Percentiles rank a stretch among this genome's conserved stretches.
phyloP scores from a whole-genome alignment of 371 early-diverging fungal genomes.

The Circinella minor region DNA sequence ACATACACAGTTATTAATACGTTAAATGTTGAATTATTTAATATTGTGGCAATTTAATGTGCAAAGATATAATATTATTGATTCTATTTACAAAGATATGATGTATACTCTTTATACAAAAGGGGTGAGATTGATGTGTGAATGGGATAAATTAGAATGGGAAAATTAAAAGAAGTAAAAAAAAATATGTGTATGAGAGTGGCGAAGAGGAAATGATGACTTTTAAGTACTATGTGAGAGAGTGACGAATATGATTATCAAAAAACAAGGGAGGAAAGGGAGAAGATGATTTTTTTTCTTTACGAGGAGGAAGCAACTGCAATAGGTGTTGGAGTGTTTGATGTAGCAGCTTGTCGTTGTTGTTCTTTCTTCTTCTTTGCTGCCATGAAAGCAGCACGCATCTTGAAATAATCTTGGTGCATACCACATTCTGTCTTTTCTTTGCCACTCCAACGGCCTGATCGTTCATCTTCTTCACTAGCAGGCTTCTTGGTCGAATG shows the following conservation, averaged over 20 bases:
- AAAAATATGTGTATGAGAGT: neutral
- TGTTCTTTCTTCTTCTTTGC: constrained; percentile 52
- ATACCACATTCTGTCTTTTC: constrained; percentile 93
- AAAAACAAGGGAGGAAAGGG: neutral
- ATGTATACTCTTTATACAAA: constrained; percentile 3
- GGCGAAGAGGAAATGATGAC: neutral
- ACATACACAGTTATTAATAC: no score
- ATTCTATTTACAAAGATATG: constrained; percentile 12
- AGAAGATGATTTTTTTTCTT: neutral
- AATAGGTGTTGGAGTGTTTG: neutral
- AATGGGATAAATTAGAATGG: neutral
- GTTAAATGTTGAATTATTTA: no score
- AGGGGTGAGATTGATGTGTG: neutral
- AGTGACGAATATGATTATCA: neutral
- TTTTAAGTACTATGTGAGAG: neutral
- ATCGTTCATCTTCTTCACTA: constrained; percentile 75
- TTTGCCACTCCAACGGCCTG: constrained; percentile 91
- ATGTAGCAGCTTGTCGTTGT: constrained; percentile 24
- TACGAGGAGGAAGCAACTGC: constrained; percentile 13
- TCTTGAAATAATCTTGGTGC: constrained; percentile 94
- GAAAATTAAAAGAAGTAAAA: neutral
- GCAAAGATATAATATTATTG: neutral
- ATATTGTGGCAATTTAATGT: neutral
- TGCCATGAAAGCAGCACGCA: constrained; percentile 72
- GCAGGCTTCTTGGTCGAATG: constrained; percentile 84